Percentiles rank a stretch among this genome's conserved stretches.
phyloP scores from a whole-genome alignment of 768 basidiomycete species.

The Astraeus odoratus region DNA sequence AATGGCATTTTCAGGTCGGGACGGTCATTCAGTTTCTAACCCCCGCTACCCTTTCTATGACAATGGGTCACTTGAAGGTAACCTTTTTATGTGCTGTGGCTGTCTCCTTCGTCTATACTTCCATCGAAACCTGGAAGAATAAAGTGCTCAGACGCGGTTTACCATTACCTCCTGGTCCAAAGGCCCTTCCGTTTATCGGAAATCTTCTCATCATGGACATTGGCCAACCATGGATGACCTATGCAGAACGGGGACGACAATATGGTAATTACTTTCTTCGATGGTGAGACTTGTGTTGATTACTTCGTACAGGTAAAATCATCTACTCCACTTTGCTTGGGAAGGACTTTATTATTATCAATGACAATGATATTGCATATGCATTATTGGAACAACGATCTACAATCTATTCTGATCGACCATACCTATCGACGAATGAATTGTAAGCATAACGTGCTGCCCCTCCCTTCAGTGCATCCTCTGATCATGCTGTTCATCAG shows the following conservation, averaged over 20 bases:
- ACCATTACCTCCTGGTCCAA: slow-evolving; percentile 7
- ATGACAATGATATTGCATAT: background rate
- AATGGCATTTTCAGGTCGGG: too few relatives aligned
- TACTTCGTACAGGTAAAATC: slow-evolving; percentile 13
- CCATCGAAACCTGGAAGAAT: background rate
- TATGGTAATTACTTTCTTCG: slow-evolving; percentile 21
- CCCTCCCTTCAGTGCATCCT: slow-evolving; percentile 3
- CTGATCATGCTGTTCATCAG: slow-evolving; percentile 7
- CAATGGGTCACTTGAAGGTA: too few relatives aligned
- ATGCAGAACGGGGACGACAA: slow-evolving; percentile 1
- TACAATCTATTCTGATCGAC: background rate
- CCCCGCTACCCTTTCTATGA: too few relatives aligned
- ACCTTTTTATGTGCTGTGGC: too few relatives aligned
- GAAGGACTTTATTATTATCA: slow-evolving; percentile 2
- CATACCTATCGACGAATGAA: slow-evolving; percentile 7
- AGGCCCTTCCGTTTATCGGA: background rate
- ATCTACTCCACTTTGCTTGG: slow-evolving; percentile 16
- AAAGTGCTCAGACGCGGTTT: background rate
- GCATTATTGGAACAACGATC: background rate
- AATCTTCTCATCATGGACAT: slow-evolving; percentile 3
- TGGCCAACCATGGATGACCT: slow-evolving; percentile 3
- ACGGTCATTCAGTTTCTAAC: too few relatives aligned
- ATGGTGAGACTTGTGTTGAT: background rate
- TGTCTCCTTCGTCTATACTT: too few relatives aligned
- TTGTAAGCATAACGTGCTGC: slow-evolving; percentile 3